phyloP scores from a whole-genome alignment of 2,329 filamentous ascomycete genomes.

The Fusarium citri region DNA sequence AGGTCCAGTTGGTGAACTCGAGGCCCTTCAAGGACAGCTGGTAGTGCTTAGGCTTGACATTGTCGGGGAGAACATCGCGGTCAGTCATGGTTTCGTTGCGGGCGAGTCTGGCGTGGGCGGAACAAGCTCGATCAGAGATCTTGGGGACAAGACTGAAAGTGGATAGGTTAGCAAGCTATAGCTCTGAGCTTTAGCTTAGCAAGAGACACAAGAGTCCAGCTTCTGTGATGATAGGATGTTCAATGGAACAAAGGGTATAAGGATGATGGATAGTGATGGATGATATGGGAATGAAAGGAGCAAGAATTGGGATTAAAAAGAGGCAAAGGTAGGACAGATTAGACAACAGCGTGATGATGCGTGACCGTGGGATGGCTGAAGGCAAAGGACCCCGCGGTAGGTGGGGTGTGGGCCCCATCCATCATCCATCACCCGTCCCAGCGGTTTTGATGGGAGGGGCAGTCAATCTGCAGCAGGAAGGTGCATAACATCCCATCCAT shows the following conservation, averaged over 20 bases:
- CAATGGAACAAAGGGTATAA: constrained; percentile 10
- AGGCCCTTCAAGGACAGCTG: constrained; percentile 83
- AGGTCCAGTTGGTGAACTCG: constrained; percentile 79
- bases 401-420: constrained; percentile 25
- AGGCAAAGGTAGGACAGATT: constrained; percentile 13
- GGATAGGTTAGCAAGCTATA: constrained; percentile 36
- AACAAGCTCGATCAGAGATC: constrained; percentile 50
- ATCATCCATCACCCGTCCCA: constrained; percentile 3
- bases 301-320: constrained; percentile 10
- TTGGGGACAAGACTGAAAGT: constrained; percentile 43
- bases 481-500: background rate
- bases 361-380: constrained; percentile 1
- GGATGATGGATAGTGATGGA: background rate
- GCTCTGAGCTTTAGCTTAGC: constrained; percentile 36
- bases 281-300: background rate
- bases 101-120: constrained; percentile 52
- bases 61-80: constrained; percentile 70
- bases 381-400: constrained; percentile 34
- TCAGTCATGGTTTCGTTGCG: constrained; percentile 62
- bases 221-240: background rate
- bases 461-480: constrained; percentile 11
- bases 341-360: constrained; percentile 38
- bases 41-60: constrained; percentile 87
- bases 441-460: constrained; percentile 26
- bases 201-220: constrained; percentile 16